Evolutionary conservation across 805 yeast genomes (phyloP), one percentile per base, ranked within the genome.

Genomic region (Kodamaea lidongshanica): DNA sequence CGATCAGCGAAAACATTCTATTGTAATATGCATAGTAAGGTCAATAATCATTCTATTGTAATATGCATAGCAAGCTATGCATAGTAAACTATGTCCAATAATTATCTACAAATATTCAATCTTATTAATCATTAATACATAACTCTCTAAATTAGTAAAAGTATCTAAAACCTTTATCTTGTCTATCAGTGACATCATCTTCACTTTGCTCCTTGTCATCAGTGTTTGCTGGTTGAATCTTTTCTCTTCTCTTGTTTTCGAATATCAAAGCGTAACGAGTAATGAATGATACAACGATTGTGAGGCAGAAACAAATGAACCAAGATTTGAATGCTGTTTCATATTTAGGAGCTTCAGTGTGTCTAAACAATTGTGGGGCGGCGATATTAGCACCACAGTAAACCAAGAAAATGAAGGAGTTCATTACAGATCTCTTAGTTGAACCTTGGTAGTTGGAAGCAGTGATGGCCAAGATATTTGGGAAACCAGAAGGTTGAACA

Each of bases 311-410:
- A 12, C 26, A 29, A 1, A 25, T 25, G 19, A 34, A 12, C 38
- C 38, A 34, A 12, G 31, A 18, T 12, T 21, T 30, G 22, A 29
- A 34, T 4, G 38, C 38, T 13, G 34, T 30, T 7, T 22, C 18
- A 21, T 33, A 37, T 16, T 2, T 11, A 5, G 40, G 40, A 4
- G 28, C 32, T 24, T 37, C 32, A 17, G 16, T 19, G 23, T 10
- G 17, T 12, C 21, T 37, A 17, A 37, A 37, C n/a, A 31, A 23
- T 28, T 37, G 41, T 21, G 41, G 41, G 5, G 35, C 41, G n/a
- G 27, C 32, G n/a, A 37, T 17, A 18, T 30, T 34, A 9, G 31
- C 19, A 7, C 25, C 41, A 27, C 41, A 37, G 29, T 37, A 37
- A 32, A 28, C 19, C 18, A 37, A 11, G 20, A 34, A 34, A 14